Conservation (phyloP, 2,329 filamentous ascomycete species). For the Fusarium cicatricum region DNA sequence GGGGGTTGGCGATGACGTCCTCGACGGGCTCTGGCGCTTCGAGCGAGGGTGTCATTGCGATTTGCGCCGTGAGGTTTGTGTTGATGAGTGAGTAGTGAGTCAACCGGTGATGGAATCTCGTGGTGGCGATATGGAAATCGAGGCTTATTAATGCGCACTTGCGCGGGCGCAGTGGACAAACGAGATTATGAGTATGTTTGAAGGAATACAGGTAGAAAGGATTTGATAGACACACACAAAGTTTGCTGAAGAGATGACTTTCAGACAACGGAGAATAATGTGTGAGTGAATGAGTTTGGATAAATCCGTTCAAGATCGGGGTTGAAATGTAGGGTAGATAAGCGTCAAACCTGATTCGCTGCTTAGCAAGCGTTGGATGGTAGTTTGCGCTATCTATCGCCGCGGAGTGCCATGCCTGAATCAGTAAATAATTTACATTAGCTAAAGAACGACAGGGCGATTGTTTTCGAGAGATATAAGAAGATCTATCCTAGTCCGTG, state of each 20-base stretch:
- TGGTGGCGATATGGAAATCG: conserved; percentile 29
- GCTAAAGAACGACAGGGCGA: no score
- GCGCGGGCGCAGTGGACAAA: not conserved
- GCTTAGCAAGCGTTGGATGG: conserved; percentile 24
- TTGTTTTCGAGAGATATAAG: no score
- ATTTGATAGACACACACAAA: no score
- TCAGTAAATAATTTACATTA: not conserved
- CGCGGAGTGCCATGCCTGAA: conserved; percentile 6
- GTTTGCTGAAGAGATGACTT: no score
- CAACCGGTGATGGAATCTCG: not conserved
- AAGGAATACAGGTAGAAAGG: no score
- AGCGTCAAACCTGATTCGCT: conserved; percentile 34
- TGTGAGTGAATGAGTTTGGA: not conserved
- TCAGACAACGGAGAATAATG: no score
- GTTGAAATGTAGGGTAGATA: conserved; percentile 31
- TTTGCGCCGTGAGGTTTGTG: conserved; percentile 5
- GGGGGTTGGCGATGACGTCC: conserved; percentile 77
- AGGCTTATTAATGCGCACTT: conserved; percentile 35
- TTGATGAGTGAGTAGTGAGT: not conserved
- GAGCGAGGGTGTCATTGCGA: conserved; percentile 79
- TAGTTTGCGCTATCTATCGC: conserved; percentile 10
- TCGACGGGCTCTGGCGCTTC: conserved; percentile 73
- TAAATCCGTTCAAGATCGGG: not conserved
- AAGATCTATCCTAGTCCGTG: no score
- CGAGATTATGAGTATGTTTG: no score